These are phyloP conservation scores for Berberis thunbergii DNA, from an alignment of 164 flowering plant species.

Conservation along the genomic window DNA sequence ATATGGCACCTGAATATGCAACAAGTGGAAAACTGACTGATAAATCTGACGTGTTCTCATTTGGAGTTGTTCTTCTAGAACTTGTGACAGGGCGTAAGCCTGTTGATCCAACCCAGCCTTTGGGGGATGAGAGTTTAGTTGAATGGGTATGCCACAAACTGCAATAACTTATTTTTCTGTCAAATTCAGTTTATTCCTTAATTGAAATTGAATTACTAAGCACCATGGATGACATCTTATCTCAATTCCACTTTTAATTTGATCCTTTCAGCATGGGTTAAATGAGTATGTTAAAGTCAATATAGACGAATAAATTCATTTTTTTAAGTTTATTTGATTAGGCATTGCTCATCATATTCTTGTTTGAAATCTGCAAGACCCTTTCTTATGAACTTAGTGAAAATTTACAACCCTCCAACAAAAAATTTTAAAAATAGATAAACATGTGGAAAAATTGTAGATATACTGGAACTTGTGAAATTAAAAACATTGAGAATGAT, in stretches of 20 bases:
- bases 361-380: too few relatives aligned
- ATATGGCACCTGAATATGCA: slow-evolving; percentile 82
- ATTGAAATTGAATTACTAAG: not conserved
- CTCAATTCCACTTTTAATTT: too few relatives aligned
- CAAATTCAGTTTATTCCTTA: not conserved
- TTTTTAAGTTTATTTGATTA: too few relatives aligned
- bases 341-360: too few relatives aligned
- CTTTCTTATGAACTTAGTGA: too few relatives aligned
- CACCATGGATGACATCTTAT: not conserved
- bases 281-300: too few relatives aligned
- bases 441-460: too few relatives aligned
- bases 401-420: too few relatives aligned
- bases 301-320: too few relatives aligned
- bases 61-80: slow-evolving; percentile 73
- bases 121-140: slow-evolving; percentile 61
- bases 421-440: too few relatives aligned
- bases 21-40: slow-evolving; percentile 75
- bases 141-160: slow-evolving; percentile 53
- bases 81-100: slow-evolving; percentile 70
- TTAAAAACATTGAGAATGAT: too few relatives aligned
- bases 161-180: not conserved
- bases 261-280: not conserved
- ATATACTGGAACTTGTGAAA: too few relatives aligned
- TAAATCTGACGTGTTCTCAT: slow-evolving; percentile 73
- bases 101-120: slow-evolving; percentile 44